phyloP scores from a whole-genome alignment of 2,329 filamentous ascomycete genomes.

The Orbilia ellipsospora region DNA sequence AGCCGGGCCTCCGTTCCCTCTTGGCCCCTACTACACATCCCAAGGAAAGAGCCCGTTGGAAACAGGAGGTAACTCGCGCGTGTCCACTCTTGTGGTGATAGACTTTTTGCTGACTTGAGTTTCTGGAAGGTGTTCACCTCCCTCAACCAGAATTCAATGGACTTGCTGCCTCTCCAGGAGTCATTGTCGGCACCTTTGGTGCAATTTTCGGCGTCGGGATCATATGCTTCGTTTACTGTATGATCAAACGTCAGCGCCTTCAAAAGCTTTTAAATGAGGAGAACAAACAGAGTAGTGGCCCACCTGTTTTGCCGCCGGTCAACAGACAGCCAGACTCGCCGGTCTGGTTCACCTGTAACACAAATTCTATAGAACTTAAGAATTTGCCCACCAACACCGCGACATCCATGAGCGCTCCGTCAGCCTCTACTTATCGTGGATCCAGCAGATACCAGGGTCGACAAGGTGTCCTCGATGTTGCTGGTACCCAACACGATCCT shows the following conservation, averaged over 20 bases:
- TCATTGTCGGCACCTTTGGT: slow-evolving; percentile 34
- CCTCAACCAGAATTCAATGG: slow-evolving; percentile 41
- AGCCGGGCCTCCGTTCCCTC: slow-evolving; percentile 7
- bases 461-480: neutral
- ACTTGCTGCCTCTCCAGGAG: slow-evolving; percentile 33
- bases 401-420: neutral
- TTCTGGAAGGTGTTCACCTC: slow-evolving; percentile 27
- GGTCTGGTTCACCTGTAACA: slow-evolving; percentile 23
- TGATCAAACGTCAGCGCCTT: slow-evolving; percentile 5
- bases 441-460: neutral
- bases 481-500: slow-evolving; percentile 7
- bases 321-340: slow-evolving; percentile 19
- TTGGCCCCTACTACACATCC: slow-evolving; percentile 7
- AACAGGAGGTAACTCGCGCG: slow-evolving; percentile 26
- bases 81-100: neutral
- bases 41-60: slow-evolving; percentile 30
- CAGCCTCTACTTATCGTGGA: neutral
- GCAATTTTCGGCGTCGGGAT: slow-evolving; percentile 28
- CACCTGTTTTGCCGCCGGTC: slow-evolving; percentile 4
- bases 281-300: neutral
- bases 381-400: slow-evolving; percentile 1
- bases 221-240: slow-evolving; percentile 22
- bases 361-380: slow-evolving; percentile 22
- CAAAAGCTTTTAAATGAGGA: slow-evolving; percentile 6
- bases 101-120: neutral